Base-by-base conservation (phyloP, 805 yeast species). In the Helenozyma baotianmanensis region DNA sequence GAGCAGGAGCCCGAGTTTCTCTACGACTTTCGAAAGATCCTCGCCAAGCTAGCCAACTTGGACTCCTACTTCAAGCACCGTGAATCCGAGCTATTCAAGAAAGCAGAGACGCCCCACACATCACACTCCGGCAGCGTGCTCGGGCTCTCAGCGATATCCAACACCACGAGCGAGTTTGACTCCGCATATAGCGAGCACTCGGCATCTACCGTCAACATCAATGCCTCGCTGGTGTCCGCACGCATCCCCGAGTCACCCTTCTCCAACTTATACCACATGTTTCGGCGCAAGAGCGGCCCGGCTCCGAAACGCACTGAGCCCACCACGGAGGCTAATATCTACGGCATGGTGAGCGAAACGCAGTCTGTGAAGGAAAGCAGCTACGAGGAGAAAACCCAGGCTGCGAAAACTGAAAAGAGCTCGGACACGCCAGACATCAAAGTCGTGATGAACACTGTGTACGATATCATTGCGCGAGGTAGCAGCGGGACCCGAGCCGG, bases 361-460 rank as follows among this genome's bases (percentile, higher is more conserved):
- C 36, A 38, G 18, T 32, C 38, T n/a, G n/a, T n/a, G n/a, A n/a
- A n/a, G n/a, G n/a, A n/a, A n/a, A n/a, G n/a, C 14, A 14, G 33
- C 14, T n/a, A 16, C 28, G 9, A 25, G 22, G 11, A 14, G 12
- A 24, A 10, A 12, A 18, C n/a, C 17, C 23, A 7, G 23, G 14
- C 11, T 13, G 6, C 8, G 22, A 11, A 5, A 18, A 17, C 10
- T 18, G 21, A 10, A 25, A 16, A 9, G 30, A 34, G 27, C 23
- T 31, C 12, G 32, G 22, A 4, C 4, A 29, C 15, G 10, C 26
- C 25, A 23, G 29, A 42, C 23, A 35, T 60, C 29, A 59, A 58
- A 37, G 37, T 35, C 13, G 42, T 60, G 9, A 58, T 57, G 59
- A 56, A 53, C 36, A 46, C 43, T 9, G 63, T 61, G n/a, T 62